Evolutionary conservation across 2,329 filamentous ascomycete species (phyloP), one percentile per base, ranked within the genome.

Genomic region (Myriosclerotinia scirpicola): DNA sequence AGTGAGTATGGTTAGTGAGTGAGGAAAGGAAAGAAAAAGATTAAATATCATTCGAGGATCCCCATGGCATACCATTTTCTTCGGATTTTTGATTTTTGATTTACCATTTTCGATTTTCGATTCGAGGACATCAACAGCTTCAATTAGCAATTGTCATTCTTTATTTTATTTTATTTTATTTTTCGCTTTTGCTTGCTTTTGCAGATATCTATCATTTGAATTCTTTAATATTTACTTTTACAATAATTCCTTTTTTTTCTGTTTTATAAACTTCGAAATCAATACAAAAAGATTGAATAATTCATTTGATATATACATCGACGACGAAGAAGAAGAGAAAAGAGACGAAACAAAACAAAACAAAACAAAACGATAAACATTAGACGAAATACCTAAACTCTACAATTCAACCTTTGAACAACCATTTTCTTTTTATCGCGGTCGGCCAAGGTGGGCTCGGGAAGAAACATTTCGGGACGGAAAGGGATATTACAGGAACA

Each of bases 71-170:
- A 17, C 14, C 26, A 53, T 34, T 34, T 34, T 53, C 50, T 53
- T 17, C 50, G 7, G 26, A n/a, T 34, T 40, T 36, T 26, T 15
- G 34, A n/a, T 34, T 38, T 48, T 26, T 26, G 26, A 26, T 26
- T 26, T 26, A 26, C 26, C 26, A 26, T 26, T 17, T 34, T 30
- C 20, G 44, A 34, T 34, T 44, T 26, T 26, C 26, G 26, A 26
- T 26, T 26, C 26, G 26, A 26, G 26, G 26, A 2, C 3, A 63
- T 54, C 50, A 48, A 22, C 61, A 17, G 36, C 59, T 64, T 64
- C 61, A 20, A 34, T 64, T 44, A 3, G n/a, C 22, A 2, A 44
- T 36, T 15, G 54, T 65, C 63, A 65, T 36, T 65, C 63, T 26
- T 26, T 26, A 26, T 26, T 26, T 26, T 26, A 26, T 26, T 26